Percentiles rank a stretch among this genome's conserved stretches.
Evolutionary conservation across 2,329 filamentous ascomycete genomes (phyloP).

Genomic region (Dendryphion nanum): DNA sequence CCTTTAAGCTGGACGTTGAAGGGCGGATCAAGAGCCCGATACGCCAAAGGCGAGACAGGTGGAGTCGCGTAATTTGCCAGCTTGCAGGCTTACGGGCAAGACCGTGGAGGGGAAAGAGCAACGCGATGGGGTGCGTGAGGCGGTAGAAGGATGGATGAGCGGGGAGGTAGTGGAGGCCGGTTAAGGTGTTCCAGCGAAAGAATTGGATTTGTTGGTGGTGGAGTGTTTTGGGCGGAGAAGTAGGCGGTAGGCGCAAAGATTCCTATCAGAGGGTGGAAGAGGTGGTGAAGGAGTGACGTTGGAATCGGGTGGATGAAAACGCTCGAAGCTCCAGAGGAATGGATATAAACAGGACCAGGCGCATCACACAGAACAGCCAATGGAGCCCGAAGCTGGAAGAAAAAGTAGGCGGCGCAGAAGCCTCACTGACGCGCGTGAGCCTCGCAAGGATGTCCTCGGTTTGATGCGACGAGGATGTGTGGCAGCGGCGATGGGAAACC

Average conservation of each 20-base stretch:
- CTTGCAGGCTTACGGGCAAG: slow-evolving; percentile 49
- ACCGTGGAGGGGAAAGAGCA: neutral
- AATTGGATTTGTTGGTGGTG: no score
- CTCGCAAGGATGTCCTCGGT: slow-evolving; percentile 39
- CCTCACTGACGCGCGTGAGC: slow-evolving; percentile 31
- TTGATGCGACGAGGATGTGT: slow-evolving; percentile 34
- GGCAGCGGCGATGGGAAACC: slow-evolving; percentile 22
- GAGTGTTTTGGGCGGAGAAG: no score
- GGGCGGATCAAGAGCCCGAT: slow-evolving; percentile 59
- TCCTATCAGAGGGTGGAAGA: no score
- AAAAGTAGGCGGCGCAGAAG: slow-evolving; percentile 31
- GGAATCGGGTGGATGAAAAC: slow-evolving; percentile 24
- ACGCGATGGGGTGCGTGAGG: slow-evolving; percentile 6
- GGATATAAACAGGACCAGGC: slow-evolving; percentile 38
- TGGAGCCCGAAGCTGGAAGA: slow-evolving; percentile 32
- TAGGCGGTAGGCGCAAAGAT: no score
- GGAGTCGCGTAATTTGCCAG: slow-evolving; percentile 64
- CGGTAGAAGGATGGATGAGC: no score
- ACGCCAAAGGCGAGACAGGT: slow-evolving; percentile 64
- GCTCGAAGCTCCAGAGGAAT: slow-evolving; percentile 28
- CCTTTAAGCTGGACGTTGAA: slow-evolving; percentile 54
- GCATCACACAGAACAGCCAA: slow-evolving; percentile 35
- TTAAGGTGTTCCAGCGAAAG: no score
- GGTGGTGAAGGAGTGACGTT: slow-evolving; percentile 21
- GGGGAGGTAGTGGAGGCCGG: no score